A percentile compares a stretch with the other conserved stretches of the same genome.
Evolutionary conservation across 306 rosid genomes (phyloP).

Genomic region (Mimosa pudica): DNA sequence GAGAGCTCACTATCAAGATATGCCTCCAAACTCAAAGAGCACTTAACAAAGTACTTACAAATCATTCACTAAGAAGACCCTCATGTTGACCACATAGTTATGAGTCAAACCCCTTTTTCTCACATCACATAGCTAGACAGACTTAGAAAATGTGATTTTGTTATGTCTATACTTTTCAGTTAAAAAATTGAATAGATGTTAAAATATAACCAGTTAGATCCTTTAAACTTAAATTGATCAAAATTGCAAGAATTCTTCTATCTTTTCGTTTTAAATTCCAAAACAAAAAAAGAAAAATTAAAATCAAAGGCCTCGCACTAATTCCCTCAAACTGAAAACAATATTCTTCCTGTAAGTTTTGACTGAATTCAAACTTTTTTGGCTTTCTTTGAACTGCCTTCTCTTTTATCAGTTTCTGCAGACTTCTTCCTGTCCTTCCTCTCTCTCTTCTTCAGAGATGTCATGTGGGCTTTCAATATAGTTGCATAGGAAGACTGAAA

Average conservation of each 20-base stretch:
- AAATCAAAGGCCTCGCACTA: slow-evolving; percentile 4
- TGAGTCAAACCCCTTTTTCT: too few relatives aligned
- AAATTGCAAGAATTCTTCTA: slow-evolving; percentile 35
- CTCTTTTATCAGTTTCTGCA: slow-evolving; percentile 65
- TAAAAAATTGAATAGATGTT: too few relatives aligned
- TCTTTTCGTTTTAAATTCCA: neutral
- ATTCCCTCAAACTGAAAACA: slow-evolving; percentile 24
- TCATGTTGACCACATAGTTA: too few relatives aligned
- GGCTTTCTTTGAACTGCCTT: slow-evolving; percentile 51
- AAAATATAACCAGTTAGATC: neutral
- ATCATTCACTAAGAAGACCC: too few relatives aligned
- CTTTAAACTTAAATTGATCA: slow-evolving; percentile 21
- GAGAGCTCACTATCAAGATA: too few relatives aligned
- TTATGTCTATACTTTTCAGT: neutral
- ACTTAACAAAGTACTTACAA: too few relatives aligned
- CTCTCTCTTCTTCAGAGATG: slow-evolving; percentile 93
- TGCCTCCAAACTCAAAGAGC: too few relatives aligned
- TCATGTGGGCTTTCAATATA: slow-evolving; percentile 94
- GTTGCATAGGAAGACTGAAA: slow-evolving; percentile 98
- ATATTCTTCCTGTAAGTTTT: slow-evolving; percentile 20
- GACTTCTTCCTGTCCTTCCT: slow-evolving; percentile 93
- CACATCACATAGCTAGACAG: too few relatives aligned
- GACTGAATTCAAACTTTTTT: slow-evolving; percentile 42
- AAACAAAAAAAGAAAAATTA: neutral
- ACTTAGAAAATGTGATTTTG: neutral